Conservation (phyloP, 768 basidiomycete species). For the Agaricus blazei region DNA sequence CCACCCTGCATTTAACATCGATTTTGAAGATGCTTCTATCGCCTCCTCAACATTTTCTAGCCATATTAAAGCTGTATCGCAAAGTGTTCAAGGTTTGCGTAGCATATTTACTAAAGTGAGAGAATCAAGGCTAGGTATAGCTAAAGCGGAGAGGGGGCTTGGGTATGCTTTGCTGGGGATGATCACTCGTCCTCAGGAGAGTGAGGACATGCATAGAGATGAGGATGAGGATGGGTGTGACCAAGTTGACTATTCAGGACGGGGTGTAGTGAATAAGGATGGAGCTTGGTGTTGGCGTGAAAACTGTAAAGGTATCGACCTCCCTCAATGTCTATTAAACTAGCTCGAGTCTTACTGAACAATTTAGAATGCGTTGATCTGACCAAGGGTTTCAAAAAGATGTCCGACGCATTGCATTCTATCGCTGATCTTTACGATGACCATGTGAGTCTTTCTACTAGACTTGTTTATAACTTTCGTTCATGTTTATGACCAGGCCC, state of each 20-base stretch:
- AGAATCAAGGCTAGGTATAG: slow-evolving; percentile 72
- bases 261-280: slow-evolving; percentile 60
- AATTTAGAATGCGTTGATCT: slow-evolving; percentile 65
- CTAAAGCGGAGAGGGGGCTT: slow-evolving; percentile 66
- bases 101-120: slow-evolving; percentile 57
- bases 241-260: slow-evolving; percentile 7
- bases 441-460: slow-evolving; percentile 43
- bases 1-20: slow-evolving; percentile 83
- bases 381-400: slow-evolving; percentile 75
- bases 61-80: slow-evolving; percentile 62
- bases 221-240: slow-evolving; percentile 18
- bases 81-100: slow-evolving; percentile 64
- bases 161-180: slow-evolving; percentile 72
- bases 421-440: slow-evolving; percentile 78
- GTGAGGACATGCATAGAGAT: slow-evolving; percentile 41
- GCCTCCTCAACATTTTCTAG: slow-evolving; percentile 55
- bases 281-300: slow-evolving; percentile 90
- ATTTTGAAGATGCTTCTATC: slow-evolving; percentile 63
- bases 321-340: not conserved
- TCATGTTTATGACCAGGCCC: slow-evolving; percentile 42
- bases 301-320: slow-evolving; percentile 53
- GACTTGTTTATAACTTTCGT: no score
- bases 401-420: slow-evolving; percentile 65
- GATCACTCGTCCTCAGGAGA: slow-evolving; percentile 55
- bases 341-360: not conserved